Conservation (phyloP, 345 rosid genomes). For the Populus simonii region DNA sequence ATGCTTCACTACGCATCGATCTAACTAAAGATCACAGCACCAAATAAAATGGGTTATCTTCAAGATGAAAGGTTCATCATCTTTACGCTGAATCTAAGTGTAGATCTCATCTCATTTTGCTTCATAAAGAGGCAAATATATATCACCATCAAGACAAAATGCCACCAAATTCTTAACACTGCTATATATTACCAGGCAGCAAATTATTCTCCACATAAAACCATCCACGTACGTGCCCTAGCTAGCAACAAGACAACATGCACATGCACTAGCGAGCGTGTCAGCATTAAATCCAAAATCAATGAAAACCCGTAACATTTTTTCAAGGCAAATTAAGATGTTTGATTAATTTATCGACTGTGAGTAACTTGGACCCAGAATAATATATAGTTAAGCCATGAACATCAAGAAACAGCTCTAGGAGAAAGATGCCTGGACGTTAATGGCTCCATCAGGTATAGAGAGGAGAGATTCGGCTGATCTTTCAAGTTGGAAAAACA, state of each 20-base stretch:
- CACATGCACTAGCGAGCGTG: conserved; percentile 2
- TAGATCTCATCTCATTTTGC: conserved; percentile 5
- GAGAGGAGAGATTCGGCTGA: too few relatives aligned
- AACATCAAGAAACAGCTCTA: too few relatives aligned
- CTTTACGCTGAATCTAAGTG: conserved; percentile 19
- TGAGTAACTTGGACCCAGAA: background rate
- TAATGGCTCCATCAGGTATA: too few relatives aligned
- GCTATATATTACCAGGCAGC: background rate
- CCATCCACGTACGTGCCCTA: background rate
- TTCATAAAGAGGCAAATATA: conserved; percentile 27
- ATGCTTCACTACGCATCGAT: conserved; percentile 3
- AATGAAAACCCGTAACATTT: background rate
- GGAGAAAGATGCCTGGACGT: too few relatives aligned
- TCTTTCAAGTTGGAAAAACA: conserved; percentile 16
- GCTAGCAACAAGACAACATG: background rate
- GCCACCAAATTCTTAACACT: background rate
- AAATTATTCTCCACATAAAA: too few relatives aligned
- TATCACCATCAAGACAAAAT: background rate
- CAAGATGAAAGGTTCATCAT: conserved; percentile 13
- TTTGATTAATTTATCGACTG: background rate
- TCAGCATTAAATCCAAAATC: background rate
- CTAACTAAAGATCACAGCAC: background rate
- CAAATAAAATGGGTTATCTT: background rate
- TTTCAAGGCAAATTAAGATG: background rate
- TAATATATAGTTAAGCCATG: too few relatives aligned